A percentile compares a stretch with the other conserved stretches of the same genome.
phyloP scores from a whole-genome alignment of 202 grass and related monocot genomes.

The Eragrostis tef region DNA sequence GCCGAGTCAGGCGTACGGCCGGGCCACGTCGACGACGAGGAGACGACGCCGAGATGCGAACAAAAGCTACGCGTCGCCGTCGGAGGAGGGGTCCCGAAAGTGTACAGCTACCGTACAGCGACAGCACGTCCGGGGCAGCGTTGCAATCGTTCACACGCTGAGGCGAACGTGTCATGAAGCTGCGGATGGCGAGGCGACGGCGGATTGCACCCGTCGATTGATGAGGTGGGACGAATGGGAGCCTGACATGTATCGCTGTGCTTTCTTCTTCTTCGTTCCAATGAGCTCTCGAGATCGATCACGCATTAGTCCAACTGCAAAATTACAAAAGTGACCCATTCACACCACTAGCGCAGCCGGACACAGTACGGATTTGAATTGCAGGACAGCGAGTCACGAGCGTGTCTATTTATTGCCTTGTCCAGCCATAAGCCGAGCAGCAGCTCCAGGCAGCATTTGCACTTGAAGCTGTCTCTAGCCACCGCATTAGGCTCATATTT shows the following conservation, averaged over 20 bases:
- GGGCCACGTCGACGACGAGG: not conserved
- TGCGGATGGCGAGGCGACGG: not conserved
- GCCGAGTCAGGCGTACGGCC: conserved; percentile 5
- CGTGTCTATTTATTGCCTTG: conserved; percentile 38
- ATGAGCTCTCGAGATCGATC: conserved; percentile 27
- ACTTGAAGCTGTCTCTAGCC: not conserved
- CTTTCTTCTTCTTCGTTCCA: not conserved
- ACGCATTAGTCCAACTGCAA: not conserved
- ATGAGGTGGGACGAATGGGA: not conserved
- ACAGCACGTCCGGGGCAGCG: not conserved
- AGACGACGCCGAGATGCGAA: too few relatives aligned
- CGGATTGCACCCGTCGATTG: conserved; percentile 10
- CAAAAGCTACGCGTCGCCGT: too few relatives aligned
- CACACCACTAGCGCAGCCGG: conserved; percentile 14
- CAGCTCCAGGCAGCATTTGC: conserved; percentile 5
- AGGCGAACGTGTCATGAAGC: conserved; percentile 9
- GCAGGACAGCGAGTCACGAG: not conserved
- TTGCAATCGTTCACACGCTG: conserved; percentile 29
- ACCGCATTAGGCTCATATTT: too few relatives aligned
- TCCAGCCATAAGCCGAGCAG: conserved; percentile 24
- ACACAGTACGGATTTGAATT: not conserved
- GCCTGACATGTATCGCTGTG: not conserved
- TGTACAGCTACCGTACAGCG: not conserved
- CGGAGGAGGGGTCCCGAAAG: not conserved
- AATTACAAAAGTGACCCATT: conserved; percentile 21